Evolutionary conservation across 2,329 filamentous ascomycete genomes (phyloP).

Genomic region (Penicillium brasilianum): DNA sequence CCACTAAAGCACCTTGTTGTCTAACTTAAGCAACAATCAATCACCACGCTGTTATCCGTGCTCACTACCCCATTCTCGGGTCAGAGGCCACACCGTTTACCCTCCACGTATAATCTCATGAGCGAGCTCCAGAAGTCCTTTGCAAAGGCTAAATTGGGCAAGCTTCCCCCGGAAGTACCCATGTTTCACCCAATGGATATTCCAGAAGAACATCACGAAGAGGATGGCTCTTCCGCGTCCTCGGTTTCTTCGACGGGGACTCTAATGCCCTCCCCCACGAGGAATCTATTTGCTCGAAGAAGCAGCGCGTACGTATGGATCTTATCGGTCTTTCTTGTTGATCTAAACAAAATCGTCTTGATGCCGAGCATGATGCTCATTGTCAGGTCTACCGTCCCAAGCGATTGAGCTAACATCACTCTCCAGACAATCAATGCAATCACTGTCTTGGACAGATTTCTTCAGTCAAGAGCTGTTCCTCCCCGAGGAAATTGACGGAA

Average conservation of each 20-base stretch:
- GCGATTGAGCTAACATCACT: not conserved
- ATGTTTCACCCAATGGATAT: conserved; percentile 50
- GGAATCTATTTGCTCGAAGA: conserved; percentile 74
- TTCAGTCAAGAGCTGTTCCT: conserved; percentile 88
- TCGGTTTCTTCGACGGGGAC: conserved; percentile 94
- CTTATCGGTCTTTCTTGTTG: no score
- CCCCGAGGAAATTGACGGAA: conserved; percentile 40
- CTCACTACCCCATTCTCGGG: not conserved
- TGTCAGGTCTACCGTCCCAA: not conserved
- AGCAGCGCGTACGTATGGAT: conserved; percentile 60
- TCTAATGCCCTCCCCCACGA: conserved; percentile 77
- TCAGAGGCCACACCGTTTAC: not conserved
- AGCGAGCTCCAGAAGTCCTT: conserved; percentile 81
- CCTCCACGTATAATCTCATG: conserved; percentile 57
- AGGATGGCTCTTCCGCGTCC: conserved; percentile 74
- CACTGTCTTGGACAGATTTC: conserved; percentile 84
- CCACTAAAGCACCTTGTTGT: not conserved
- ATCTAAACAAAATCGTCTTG: not conserved
- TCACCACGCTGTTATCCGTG: no score
- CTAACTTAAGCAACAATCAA: not conserved
- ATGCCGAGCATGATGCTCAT: not conserved
- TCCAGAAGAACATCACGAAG: conserved; percentile 36
- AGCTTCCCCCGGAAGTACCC: conserved; percentile 62
- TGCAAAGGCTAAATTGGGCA: conserved; percentile 73
- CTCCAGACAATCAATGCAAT: conserved; percentile 51